Conservation (phyloP, 495 filamentous ascomycete genomes). For the Podospora bellae-mahoneyi region DNA sequence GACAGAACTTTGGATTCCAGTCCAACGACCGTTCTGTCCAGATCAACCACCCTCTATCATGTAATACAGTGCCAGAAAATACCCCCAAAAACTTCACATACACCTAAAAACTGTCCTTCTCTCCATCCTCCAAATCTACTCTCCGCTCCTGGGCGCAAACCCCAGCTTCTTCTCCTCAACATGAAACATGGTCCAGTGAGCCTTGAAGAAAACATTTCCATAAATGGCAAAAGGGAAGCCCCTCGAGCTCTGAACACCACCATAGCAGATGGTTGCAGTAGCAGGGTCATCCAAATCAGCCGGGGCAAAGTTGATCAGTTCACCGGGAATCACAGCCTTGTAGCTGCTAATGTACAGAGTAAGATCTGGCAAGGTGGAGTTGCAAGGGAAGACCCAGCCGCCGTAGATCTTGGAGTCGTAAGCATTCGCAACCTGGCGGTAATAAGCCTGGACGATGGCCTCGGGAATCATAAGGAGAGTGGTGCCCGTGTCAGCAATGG, state of each 20-base stretch:
- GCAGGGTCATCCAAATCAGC: constrained; percentile 37
- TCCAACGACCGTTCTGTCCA: background rate
- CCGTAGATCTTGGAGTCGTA: constrained; percentile 46
- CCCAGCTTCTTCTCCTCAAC: constrained; percentile 52
- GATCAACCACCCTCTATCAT: background rate
- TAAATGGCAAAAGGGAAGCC: constrained; percentile 69
- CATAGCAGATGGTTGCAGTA: constrained; percentile 56
- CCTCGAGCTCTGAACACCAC: constrained; percentile 61
- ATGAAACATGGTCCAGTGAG: constrained; percentile 76
- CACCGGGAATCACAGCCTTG: constrained; percentile 55
- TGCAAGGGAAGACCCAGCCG: constrained; percentile 46
- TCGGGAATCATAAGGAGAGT: constrained; percentile 66
- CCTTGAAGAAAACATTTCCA: constrained; percentile 81
- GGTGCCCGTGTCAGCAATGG: constrained; percentile 61
- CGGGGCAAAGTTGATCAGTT: constrained; percentile 59
- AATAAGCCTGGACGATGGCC: constrained; percentile 62
- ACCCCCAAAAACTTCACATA: background rate
- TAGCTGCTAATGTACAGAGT: constrained; percentile 59
- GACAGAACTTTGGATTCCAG: background rate
- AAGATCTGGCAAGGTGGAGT: constrained; percentile 35
- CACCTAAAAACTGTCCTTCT: background rate
- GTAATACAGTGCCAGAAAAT: background rate
- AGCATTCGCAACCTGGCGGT: constrained; percentile 57
- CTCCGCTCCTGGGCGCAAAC: constrained; percentile 50
- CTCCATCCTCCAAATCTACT: background rate